phyloP scores from a whole-genome alignment of 2,329 filamentous ascomycete species.

The Penicillium occitanis region DNA sequence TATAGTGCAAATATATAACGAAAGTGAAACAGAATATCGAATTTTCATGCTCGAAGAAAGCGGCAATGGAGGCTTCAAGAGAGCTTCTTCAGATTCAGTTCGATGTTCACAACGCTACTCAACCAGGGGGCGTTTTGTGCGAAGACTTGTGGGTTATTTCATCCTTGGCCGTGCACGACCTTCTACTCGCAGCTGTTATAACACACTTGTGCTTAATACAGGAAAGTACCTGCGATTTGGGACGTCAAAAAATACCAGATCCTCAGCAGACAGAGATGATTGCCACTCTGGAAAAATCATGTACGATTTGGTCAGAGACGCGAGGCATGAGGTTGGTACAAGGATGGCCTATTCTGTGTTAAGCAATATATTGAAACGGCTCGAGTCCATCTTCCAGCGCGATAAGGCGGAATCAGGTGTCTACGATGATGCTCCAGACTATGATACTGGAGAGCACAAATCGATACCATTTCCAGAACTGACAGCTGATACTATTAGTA shows the following conservation, averaged over 20 bases:
- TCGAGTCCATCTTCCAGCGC: neutral
- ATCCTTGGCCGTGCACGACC: slow-evolving; percentile 12
- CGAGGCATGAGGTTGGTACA: slow-evolving; percentile 8
- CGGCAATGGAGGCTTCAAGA: slow-evolving; percentile 10
- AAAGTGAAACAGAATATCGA: neutral
- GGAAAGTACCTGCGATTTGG: neutral
- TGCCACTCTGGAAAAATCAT: slow-evolving; percentile 5
- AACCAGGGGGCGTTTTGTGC: slow-evolving; percentile 7
- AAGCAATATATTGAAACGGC: slow-evolving; percentile 7
- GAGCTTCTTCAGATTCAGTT: slow-evolving; percentile 14
- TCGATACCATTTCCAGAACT: neutral
- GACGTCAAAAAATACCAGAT: neutral
- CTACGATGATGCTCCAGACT: neutral
- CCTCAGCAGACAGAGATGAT: slow-evolving; percentile 1
- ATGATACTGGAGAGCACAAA: neutral
- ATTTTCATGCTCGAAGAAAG: slow-evolving; percentile 8
- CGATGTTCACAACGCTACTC: slow-evolving; percentile 11
- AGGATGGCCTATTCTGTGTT: slow-evolving; percentile 1
- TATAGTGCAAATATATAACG: slow-evolving; percentile 14
- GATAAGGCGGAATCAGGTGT: neutral
- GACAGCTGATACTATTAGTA: neutral
- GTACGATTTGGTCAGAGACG: slow-evolving; percentile 14
- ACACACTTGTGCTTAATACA: slow-evolving; percentile 2
- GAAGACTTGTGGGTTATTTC: slow-evolving; percentile 14
- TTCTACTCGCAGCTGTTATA: slow-evolving; percentile 12